Evolutionary conservation across 129 eudicot genomes (phyloP), one percentile per base, ranked within the genome.

Genomic region (Lactuca saligna): DNA sequence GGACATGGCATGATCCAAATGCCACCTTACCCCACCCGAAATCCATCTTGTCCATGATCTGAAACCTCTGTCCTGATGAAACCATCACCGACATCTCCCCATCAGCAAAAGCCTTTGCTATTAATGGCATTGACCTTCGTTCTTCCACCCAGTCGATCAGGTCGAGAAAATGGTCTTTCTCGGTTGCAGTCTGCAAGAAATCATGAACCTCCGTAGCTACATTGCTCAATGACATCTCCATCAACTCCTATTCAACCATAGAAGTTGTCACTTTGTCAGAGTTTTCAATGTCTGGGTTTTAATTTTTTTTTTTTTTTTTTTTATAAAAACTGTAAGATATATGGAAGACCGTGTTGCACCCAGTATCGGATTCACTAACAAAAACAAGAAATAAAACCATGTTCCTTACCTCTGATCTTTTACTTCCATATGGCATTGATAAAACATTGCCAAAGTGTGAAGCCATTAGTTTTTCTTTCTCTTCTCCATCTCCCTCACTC

Each of bases 121-220:
- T 37, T 3, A 72, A 63, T 13, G 78, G 83, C 37, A 71, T 59
- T 14, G 86, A 73, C 8, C 88, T 81, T 13, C 68, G 82, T 42
- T 78, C 88, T 76, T 88, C 91, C 38, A 88, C 96, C 88, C 81
- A 88, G 13, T 88, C 91, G 9, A 88, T 79, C 9, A 88, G 41
- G 38, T 80, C 86, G 3, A 80, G 42, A 38, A 88, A 88, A 74
- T 88, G 96, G 48, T 81, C 91, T 60, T 83, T 76, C 0, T 35
- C 25, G 13, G 57, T 34, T 1, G 82, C 89, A 0, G 39, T 61
- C 0, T 76, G 72, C 29, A 88, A 17, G 57, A 83, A 81, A 8
- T 63, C 65, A 57, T 85, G 83, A 31, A 85, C 83, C 29, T 44
- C 68, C 11, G 65, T 33, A 5, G 89, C 89, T 38, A 76, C 56